Base-by-base conservation (phyloP, 1,284 basidiomycete species). In the Singerocomus inundabilis region DNA sequence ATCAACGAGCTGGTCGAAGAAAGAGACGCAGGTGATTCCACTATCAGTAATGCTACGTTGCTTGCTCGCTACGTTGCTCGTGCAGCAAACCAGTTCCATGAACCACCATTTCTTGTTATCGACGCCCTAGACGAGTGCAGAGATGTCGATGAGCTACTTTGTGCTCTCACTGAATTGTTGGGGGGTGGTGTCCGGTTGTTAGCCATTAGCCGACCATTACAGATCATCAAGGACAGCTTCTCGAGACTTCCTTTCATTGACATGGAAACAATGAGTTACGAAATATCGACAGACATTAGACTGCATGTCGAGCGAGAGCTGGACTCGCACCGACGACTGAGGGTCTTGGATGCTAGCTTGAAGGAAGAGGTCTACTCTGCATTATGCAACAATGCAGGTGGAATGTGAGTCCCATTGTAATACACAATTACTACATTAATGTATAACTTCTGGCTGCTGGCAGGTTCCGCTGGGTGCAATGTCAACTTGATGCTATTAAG, bases 51-150 rank as follows among this genome's bases (percentile, higher is more conserved):
- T 21, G 15, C 34, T 26, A 8, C 6, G 10, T 8, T 16, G 1
- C 26, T 57, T 21, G 13, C 45, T 31, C 30, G 18, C 25, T 31
- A 54, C 9, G 11, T 57, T 34, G 39, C 41, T 18, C 37, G 31
- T 7, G 42, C 29, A 1, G 38, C 38, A 3, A 32, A 31, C 16
- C 21, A 31, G 7, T 30, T 47, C 21, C 0, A 0, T n/a, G 37
- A 11, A 18, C 38, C 21, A 4, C 56, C 57, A 0, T 15, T 53
- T 7, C 1, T 61, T 1, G 30, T 58, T 3, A 12, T 58, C 5
- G 57, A 58, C 2, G 53, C 49, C 0, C 15, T 57, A 15, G 56
- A 57, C 12, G 55, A 57, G n/a, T 57, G 56, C 29, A 29, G 9
- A 16, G 46, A 57, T 1, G 1, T 49, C 0, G 35, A 54, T 11